phyloP scores from a whole-genome alignment of 2,329 filamentous ascomycete genomes.

The Aureobasidium sp. region DNA sequence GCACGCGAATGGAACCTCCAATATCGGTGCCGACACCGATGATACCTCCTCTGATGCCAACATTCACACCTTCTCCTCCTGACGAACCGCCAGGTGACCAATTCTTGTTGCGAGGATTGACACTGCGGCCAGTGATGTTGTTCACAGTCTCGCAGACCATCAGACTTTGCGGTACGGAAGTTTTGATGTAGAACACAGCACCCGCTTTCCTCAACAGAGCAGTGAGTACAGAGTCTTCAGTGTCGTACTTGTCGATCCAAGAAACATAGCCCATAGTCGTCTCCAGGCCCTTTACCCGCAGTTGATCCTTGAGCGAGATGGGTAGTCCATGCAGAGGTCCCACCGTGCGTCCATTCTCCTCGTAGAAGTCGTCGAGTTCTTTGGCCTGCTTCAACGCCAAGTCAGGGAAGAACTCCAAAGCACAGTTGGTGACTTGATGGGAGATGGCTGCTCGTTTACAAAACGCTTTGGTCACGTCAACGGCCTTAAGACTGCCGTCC shows the following conservation, averaged over 20 bases:
- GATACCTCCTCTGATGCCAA: slow-evolving; percentile 43
- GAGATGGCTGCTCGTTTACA: slow-evolving; percentile 42
- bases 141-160: slow-evolving; percentile 46
- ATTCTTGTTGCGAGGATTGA: slow-evolving; percentile 45
- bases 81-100: slow-evolving; percentile 45
- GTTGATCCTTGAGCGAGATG: slow-evolving; percentile 18
- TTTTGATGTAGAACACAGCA: slow-evolving; percentile 44
- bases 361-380: slow-evolving; percentile 41
- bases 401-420: slow-evolving; percentile 33
- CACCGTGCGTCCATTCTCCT: slow-evolving; percentile 31
- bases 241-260: slow-evolving; percentile 50
- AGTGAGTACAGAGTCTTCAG: slow-evolving; percentile 48
- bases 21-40: slow-evolving; percentile 49
- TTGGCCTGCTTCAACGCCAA: slow-evolving; percentile 39
- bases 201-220: slow-evolving; percentile 47
- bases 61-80: slow-evolving; percentile 48
- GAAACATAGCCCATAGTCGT: slow-evolving; percentile 53
- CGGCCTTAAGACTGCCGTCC: slow-evolving; percentile 33
- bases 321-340: slow-evolving; percentile 24
- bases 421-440: slow-evolving; percentile 41
- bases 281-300: slow-evolving; percentile 30
- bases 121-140: slow-evolving; percentile 44
- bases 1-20: slow-evolving; percentile 41
- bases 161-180: slow-evolving; percentile 46
- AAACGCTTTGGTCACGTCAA: slow-evolving; percentile 40